Evolutionary conservation across 1,139 yeast genomes (phyloP).

Genomic region (Taphrina betulina): DNA sequence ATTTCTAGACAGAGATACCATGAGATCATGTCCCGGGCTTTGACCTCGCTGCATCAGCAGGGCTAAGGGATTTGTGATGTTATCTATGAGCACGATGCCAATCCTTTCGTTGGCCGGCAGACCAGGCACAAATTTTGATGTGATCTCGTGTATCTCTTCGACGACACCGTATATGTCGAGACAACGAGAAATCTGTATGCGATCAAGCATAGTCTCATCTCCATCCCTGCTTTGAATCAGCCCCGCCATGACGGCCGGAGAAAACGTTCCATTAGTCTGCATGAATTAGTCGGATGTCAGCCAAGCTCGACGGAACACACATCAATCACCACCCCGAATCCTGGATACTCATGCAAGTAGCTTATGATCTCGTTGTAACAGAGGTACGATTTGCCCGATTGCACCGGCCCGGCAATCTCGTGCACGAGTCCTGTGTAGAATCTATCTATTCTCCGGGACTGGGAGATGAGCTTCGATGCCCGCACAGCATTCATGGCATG

Average conservation of each 20-base stretch:
- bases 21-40: constrained; percentile 27
- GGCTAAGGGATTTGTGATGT: constrained; percentile 32
- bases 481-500: constrained; percentile 2
- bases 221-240: constrained; percentile 2
- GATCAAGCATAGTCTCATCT: constrained; percentile 8
- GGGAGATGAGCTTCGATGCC: background rate
- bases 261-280: constrained; percentile 18
- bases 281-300: constrained; percentile 1
- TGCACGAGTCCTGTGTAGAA: constrained; percentile 14
- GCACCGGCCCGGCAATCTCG: constrained; percentile 8
- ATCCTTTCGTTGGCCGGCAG: constrained; percentile 1
- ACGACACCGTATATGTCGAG: constrained; percentile 12
- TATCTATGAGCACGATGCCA: constrained; percentile 31
- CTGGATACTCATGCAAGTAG: constrained; percentile 7
- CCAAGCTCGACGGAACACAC: background rate
- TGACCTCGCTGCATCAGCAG: constrained; percentile 30
- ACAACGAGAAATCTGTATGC: constrained; percentile 12
- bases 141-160: constrained; percentile 6
- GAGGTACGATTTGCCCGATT: constrained; percentile 10
- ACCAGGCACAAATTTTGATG: background rate
- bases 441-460: constrained; percentile 5
- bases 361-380: constrained; percentile 4
- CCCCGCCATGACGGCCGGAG: constrained; percentile 11
- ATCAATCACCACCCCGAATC: constrained; percentile 10
- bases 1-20: constrained; percentile 19